These are phyloP conservation scores for Spinacia oleracea DNA, from an alignment of 179 eudicot species.

Conservation along the genomic window DNA sequence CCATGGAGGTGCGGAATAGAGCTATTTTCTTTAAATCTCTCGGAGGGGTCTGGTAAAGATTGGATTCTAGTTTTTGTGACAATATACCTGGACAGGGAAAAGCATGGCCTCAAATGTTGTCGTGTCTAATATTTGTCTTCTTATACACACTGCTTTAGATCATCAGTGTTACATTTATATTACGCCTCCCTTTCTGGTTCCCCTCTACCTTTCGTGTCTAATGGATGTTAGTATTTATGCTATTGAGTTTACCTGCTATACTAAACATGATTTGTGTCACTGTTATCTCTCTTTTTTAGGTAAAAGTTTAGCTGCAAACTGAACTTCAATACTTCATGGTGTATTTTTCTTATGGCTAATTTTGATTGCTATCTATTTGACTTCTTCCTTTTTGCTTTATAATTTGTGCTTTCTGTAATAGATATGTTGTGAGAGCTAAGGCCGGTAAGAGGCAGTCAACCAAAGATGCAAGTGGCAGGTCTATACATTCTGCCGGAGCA, in stretches of 20 bases:
- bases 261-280: background rate
- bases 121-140: background rate
- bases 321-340: background rate
- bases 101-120: background rate
- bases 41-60: background rate
- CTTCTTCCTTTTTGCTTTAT: background rate
- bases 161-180: background rate
- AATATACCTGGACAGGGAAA: background rate
- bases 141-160: no score
- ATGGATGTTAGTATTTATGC: background rate
- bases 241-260: background rate
- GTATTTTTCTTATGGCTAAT: background rate
- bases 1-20: background rate
- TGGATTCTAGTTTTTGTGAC: background rate
- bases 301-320: slow-evolving; percentile 4
- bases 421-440: slow-evolving; percentile 93
- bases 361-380: background rate
- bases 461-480: slow-evolving; percentile 81
- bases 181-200: no score
- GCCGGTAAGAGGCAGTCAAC: slow-evolving; percentile 91
- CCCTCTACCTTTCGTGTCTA: background rate
- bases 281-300: background rate
- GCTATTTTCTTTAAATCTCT: background rate
- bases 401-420: slow-evolving; percentile 30
- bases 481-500: slow-evolving; percentile 92